These are phyloP conservation scores for Phylloporus scabripes DNA, from an alignment of 768 basidiomycete genomes.

Conservation along the genomic window DNA sequence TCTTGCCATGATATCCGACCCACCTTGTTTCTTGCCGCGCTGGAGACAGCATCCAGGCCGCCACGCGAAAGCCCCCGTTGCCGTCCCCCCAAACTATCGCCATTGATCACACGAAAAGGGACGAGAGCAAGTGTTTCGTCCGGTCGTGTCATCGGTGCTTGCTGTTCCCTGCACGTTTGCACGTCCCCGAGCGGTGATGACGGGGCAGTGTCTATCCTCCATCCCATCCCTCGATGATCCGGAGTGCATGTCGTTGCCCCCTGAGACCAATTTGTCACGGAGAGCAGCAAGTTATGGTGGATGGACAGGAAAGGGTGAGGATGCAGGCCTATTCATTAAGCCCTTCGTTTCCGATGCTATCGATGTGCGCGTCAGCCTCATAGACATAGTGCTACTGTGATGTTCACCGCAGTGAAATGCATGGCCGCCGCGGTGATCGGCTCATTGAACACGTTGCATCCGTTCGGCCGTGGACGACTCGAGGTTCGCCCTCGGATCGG, in stretches of 20 bases:
- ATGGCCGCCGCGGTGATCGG: neutral
- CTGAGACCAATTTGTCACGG: neutral
- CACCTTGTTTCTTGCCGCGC: neutral
- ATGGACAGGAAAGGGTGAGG: neutral
- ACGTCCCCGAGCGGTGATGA: neutral
- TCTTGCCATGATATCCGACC: neutral
- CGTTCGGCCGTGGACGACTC: neutral
- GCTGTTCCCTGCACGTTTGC: neutral
- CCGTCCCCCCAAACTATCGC: neutral
- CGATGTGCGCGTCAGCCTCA: neutral
- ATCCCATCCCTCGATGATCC: neutral
- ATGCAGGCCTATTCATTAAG: neutral
- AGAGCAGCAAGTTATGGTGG: neutral
- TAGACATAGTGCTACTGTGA: neutral
- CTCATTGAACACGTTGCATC: neutral
- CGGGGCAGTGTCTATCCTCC: no score
- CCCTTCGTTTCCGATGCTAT: neutral
- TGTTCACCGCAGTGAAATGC: neutral
- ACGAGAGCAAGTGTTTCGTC: neutral
- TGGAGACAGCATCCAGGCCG: neutral
- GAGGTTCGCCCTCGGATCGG: neutral
- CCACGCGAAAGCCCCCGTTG: neutral
- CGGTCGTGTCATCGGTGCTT: neutral
- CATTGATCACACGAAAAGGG: neutral
- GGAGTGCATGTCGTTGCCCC: neutral